Conservation (phyloP, 768 basidiomycete genomes). For the Infundibulicybe gibba region DNA sequence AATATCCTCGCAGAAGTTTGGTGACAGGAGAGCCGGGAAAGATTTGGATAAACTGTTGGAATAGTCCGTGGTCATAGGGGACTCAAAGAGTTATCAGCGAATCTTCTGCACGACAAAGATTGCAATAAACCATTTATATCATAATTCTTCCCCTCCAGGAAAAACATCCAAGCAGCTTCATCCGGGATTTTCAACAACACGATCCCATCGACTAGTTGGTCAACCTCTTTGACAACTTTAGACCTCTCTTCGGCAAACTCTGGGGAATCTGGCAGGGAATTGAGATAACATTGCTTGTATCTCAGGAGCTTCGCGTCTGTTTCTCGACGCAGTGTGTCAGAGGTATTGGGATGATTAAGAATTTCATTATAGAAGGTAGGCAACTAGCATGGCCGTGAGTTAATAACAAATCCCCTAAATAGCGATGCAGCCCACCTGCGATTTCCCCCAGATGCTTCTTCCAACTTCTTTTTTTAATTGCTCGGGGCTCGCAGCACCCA, state of each 20-base stretch:
- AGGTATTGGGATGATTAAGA: conserved; percentile 75
- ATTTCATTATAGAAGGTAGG: conserved; percentile 73
- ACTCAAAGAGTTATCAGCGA: conserved; percentile 30
- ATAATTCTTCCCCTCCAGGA: conserved; percentile 71
- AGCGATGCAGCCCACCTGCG: conserved; percentile 41
- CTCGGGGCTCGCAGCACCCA: conserved; percentile 63
- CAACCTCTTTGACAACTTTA: conserved; percentile 55
- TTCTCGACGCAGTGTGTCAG: conserved; percentile 73
- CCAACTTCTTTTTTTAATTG: conserved; percentile 61
- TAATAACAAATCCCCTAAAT: neutral
- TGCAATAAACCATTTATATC: conserved; percentile 51
- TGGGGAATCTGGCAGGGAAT: conserved; percentile 46
- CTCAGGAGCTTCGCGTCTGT: conserved; percentile 75
- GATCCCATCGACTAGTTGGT: conserved; percentile 69
- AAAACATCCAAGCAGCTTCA: conserved; percentile 78
- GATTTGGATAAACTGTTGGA: conserved; percentile 58
- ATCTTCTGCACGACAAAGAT: conserved; percentile 3
- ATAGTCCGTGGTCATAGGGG: conserved; percentile 51
- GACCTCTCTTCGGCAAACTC: conserved; percentile 36
- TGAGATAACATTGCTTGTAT: conserved; percentile 59
- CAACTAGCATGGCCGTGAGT: conserved; percentile 38
- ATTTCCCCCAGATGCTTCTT: conserved; percentile 57
- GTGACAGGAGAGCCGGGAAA: conserved; percentile 63
- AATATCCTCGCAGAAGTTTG: conserved; percentile 61
- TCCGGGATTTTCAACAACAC: conserved; percentile 75